Evolutionary conservation across 2,329 filamentous ascomycete species (phyloP), one percentile per base, ranked within the genome.

Genomic region (Aspergillus sp.): DNA sequence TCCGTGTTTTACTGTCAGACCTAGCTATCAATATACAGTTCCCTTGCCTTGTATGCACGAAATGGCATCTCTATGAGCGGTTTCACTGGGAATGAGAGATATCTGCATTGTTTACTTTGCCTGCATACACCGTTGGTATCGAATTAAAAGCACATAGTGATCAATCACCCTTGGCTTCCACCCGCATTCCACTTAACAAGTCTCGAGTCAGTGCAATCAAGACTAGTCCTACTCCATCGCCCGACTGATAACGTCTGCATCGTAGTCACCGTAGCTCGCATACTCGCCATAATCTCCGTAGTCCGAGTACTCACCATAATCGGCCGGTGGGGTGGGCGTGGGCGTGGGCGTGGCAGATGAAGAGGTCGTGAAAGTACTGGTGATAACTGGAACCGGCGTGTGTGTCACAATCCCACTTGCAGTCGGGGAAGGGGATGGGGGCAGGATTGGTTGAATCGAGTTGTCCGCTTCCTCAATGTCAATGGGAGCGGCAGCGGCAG

Each of bases 191-290:
- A 15, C 33, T 27, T 2, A 21, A 21, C 27, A 31, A 9, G 9
- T 11, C 19, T 19, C 19, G 19, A 2, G 19, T 19, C 23, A 35
- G 33, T 35, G 4, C 9, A 14, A 35, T 7, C 23, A 25, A 35
- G n/a, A 2, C 37, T 40, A 40, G n/a, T 40, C 37, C 7, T 6
- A 6, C n/a, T 4, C 14, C 9, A 35, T 4, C 8, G 11, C 9
- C 17, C 14, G 11, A 3, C 8, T 33, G 2, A 46, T 8, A 25
- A n/a, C 23, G 2, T 21, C 47, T 5, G 15, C 27, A 8, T 59
- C 63, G 43, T 66, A 65, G 21, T 62, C 44, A 8, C 57, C 65
- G 49, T 66, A 66, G 39, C 59, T 57, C 9, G 45, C 58, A n/a
- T 64, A 65, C 2, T 21, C 8, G 4, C 44, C 57, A 23, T 62